Conservation (phyloP, 73 alveolate species). For the Tetrahymena malaccensis region DNA sequence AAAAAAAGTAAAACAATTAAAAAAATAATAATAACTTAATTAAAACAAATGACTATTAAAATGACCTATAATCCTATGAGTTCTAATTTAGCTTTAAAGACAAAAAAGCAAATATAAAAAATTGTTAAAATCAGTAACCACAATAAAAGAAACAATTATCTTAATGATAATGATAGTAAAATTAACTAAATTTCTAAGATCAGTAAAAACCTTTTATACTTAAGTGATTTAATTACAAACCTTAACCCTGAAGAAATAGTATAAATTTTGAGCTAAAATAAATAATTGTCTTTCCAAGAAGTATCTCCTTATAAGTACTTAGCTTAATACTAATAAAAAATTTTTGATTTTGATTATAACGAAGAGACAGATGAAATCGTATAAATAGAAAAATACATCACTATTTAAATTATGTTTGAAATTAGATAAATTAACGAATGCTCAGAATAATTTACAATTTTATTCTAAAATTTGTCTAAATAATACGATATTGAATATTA, state of each 20-base stretch:
- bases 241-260: not conserved
- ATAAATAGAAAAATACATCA: not conserved
- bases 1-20: too few relatives aligned
- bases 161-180: not conserved
- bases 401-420: not conserved
- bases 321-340: not conserved
- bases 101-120: not conserved
- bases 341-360: not conserved
- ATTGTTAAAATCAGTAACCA: not conserved
- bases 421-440: too few relatives aligned
- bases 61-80: too few relatives aligned
- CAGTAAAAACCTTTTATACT: not conserved
- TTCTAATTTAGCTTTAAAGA: too few relatives aligned
- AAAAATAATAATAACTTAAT: too few relatives aligned
- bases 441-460: not conserved
- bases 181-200: not conserved
- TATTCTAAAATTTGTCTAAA: not conserved
- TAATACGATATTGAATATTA: not conserved
- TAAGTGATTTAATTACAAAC: not conserved
- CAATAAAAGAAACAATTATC: too few relatives aligned
- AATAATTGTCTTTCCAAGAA: not conserved
- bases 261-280: not conserved
- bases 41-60: too few relatives aligned
- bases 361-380: not conserved
- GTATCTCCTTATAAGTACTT: not conserved